A percentile compares a stretch with the other conserved stretches of the same genome.
These are phyloP conservation scores for Colletotrichum salicis DNA, from an alignment of 2,329 filamentous ascomycete species.

Conservation along the genomic window DNA sequence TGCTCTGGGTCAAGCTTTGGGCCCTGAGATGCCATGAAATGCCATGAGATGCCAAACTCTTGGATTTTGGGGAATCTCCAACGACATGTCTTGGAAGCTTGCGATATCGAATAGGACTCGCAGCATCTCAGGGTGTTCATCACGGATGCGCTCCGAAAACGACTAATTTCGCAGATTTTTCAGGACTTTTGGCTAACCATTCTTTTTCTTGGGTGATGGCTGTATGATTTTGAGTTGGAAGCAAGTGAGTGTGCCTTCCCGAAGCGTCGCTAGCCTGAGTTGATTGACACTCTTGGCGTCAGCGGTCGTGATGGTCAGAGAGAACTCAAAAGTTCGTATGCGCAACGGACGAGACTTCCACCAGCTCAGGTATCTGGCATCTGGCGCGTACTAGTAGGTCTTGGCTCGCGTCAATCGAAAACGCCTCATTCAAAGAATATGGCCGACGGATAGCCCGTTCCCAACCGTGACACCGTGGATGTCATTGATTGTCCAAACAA, in stretches of 20 bases:
- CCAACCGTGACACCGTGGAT: constrained; percentile 18
- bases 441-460: constrained; percentile 24
- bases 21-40: constrained; percentile 11
- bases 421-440: constrained; percentile 24
- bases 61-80: not conserved
- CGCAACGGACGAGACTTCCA: not conserved
- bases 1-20: constrained; percentile 30
- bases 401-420: constrained; percentile 23
- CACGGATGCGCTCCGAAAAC: not conserved
- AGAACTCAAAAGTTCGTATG: constrained; percentile 8
- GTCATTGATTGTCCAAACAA: constrained; percentile 5
- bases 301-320: constrained; percentile 11
- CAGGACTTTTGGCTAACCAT: not conserved
- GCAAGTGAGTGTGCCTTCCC: not conserved
- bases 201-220: not conserved
- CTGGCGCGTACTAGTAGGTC: constrained; percentile 5
- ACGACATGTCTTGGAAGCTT: constrained; percentile 25
- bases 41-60: constrained; percentile 18
- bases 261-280: constrained; percentile 3
- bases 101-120: not conserved
- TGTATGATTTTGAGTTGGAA: constrained; percentile 1
- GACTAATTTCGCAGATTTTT: not conserved
- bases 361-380: not conserved
- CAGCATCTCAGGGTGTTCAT: not conserved
- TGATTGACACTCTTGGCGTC: constrained; percentile 26